These are phyloP conservation scores for Scedosporium boydii DNA, from an alignment of 2,329 filamentous ascomycete genomes.

Conservation along the genomic window DNA sequence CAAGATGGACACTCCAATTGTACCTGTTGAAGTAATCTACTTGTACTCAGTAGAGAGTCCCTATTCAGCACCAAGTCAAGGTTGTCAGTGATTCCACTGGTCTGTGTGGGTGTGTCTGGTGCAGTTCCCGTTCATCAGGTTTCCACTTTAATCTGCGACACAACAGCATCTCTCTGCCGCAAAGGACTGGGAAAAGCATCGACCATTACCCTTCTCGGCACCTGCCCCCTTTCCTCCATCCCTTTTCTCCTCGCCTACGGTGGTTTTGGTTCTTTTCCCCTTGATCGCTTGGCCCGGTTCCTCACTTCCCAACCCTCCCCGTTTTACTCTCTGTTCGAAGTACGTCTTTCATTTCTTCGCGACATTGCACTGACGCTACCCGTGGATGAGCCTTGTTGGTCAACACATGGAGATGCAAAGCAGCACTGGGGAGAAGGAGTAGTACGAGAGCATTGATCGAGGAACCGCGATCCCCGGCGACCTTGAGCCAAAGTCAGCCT, in stretches of 20 bases:
- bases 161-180: background rate
- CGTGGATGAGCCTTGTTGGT: background rate
- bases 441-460: no score
- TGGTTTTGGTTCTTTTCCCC: background rate
- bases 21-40: background rate
- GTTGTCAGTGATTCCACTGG: background rate
- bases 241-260: background rate
- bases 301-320: background rate
- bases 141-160: constrained; percentile 7
- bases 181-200: background rate
- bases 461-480: no score
- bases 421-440: no score
- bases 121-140: constrained; percentile 1
- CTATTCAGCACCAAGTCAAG: no score
- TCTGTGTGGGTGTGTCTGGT: background rate
- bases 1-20: background rate
- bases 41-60: background rate
- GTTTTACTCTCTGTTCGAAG: background rate
- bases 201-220: background rate
- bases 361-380: background rate
- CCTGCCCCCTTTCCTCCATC: background rate
- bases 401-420: background rate
- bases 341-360: background rate
- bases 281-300: background rate
- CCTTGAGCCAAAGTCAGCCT: no score